phyloP scores from a whole-genome alignment of 345 rosid species.

The Salix viminalis region DNA sequence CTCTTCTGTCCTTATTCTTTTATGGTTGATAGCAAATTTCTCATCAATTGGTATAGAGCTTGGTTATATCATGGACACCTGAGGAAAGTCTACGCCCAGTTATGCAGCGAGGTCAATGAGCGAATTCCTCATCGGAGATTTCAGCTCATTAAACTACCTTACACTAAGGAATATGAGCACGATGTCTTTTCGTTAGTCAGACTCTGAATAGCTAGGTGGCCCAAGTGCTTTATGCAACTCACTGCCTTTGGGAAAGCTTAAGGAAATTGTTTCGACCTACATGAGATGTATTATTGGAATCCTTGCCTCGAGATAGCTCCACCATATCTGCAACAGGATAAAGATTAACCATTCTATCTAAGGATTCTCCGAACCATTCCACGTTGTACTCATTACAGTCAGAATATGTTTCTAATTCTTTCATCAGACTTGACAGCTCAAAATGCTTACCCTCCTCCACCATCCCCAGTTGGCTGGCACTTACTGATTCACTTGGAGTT shows the following conservation, averaged over 20 bases:
- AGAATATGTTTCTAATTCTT: slow-evolving; percentile 28
- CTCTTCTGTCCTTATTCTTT: too few species aligned
- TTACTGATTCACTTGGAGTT: slow-evolving; percentile 15
- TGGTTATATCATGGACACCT: too few species aligned
- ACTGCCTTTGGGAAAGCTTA: too few species aligned
- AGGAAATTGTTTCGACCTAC: too few species aligned
- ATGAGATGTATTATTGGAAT: not conserved
- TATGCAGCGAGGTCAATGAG: too few species aligned
- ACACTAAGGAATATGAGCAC: slow-evolving; percentile 18
- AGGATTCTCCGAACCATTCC: slow-evolving; percentile 23
- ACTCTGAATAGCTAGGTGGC: too few species aligned
- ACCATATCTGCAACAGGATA: slow-evolving; percentile 13
- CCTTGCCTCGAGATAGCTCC: slow-evolving; percentile 17
- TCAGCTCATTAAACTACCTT: slow-evolving; percentile 14
- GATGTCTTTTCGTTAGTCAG: slow-evolving; percentile 13
- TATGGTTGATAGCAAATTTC: too few species aligned
- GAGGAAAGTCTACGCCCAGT: too few species aligned
- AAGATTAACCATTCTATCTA: slow-evolving; percentile 13
- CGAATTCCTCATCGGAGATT: not conserved
- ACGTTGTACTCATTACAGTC: slow-evolving; percentile 6
- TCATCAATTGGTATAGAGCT: too few species aligned
- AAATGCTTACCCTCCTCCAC: slow-evolving; percentile 31
- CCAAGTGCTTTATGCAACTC: too few species aligned
- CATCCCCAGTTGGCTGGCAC: slow-evolving; percentile 21
- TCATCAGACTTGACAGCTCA: slow-evolving; percentile 34